These are phyloP conservation scores for Pyrenochaeta sp. DNA, from an alignment of 2,329 filamentous ascomycete species.

Conservation along the genomic window DNA sequence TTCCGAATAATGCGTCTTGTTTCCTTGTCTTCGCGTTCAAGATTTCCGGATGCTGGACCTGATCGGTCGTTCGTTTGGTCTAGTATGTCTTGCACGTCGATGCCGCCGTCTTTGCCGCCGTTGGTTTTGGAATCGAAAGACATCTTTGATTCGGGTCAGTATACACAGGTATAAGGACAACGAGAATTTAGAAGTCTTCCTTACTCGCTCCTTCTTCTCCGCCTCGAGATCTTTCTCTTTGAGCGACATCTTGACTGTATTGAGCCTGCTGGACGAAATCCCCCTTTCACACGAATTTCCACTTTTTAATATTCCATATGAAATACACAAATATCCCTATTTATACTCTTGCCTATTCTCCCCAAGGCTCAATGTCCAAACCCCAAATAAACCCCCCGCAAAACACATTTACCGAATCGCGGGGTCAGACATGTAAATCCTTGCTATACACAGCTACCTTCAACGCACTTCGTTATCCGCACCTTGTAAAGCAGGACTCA, in stretches of 20 bases:
- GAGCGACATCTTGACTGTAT: conserved; percentile 5
- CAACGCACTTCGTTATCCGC: no score
- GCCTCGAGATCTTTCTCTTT: conserved; percentile 12
- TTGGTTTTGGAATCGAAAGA: conserved; percentile 3
- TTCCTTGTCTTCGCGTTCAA: conserved; percentile 24
- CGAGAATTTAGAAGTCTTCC: not conserved
- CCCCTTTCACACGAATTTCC: no score
- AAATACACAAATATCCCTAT: no score
- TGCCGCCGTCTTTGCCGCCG: conserved; percentile 5
- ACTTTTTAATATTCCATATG: no score
- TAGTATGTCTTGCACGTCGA: conserved; percentile 6
- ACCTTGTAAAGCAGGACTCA: no score
- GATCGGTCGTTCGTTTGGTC: conserved; percentile 2
- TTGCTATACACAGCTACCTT: no score
- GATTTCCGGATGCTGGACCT: conserved; percentile 1
- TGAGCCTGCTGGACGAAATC: not conserved
- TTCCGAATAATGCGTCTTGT: conserved; percentile 43
- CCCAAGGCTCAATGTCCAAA: no score
- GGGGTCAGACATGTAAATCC: no score
- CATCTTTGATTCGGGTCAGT: conserved; percentile 8
- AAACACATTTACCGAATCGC: no score
- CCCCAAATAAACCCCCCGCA: no score
- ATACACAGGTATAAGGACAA: not conserved
- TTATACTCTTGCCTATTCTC: no score
- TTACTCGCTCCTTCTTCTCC: conserved; percentile 7